Percentiles rank a stretch among this genome's conserved stretches.
These are phyloP conservation scores for Veloboletus limbatus DNA, from an alignment of 1,284 basidiomycete species.

Conservation along the genomic window DNA sequence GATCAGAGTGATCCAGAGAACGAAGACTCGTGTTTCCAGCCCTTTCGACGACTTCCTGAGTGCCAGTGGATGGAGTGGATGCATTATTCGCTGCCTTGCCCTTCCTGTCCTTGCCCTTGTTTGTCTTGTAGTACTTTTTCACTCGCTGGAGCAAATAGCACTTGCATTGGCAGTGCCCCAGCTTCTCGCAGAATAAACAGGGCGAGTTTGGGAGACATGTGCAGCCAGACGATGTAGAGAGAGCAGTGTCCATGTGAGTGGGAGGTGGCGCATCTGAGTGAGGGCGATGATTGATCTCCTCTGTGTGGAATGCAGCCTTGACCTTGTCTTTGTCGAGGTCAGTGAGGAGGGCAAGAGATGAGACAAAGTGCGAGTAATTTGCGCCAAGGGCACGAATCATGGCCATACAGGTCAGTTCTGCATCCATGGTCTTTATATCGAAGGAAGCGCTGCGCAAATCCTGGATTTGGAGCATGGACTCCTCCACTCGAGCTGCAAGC, in stretches of 20 bases:
- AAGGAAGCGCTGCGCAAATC: constrained; percentile 20
- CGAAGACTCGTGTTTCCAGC: neutral
- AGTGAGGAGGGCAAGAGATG: neutral
- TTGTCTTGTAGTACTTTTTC: neutral
- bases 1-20: neutral
- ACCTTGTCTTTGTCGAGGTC: neutral
- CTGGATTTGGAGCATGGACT: constrained; percentile 7
- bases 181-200: neutral
- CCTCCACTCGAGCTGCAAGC: constrained; percentile 7
- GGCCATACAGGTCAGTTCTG: neutral
- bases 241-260: neutral
- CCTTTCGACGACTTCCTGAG: too few relatives aligned
- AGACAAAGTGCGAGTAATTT: neutral
- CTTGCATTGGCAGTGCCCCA: neutral
- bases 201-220: neutral
- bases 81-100: neutral
- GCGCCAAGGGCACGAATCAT: neutral
- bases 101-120: neutral
- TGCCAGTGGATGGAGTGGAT: too few relatives aligned
- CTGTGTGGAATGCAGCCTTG: neutral
- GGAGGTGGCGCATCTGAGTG: neutral
- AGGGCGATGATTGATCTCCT: neutral
- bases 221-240: neutral
- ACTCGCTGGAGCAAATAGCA: neutral
- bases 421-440: neutral